phyloP scores from a whole-genome alignment of 2,329 filamentous ascomycete species.

The Epichloe elymi region DNA sequence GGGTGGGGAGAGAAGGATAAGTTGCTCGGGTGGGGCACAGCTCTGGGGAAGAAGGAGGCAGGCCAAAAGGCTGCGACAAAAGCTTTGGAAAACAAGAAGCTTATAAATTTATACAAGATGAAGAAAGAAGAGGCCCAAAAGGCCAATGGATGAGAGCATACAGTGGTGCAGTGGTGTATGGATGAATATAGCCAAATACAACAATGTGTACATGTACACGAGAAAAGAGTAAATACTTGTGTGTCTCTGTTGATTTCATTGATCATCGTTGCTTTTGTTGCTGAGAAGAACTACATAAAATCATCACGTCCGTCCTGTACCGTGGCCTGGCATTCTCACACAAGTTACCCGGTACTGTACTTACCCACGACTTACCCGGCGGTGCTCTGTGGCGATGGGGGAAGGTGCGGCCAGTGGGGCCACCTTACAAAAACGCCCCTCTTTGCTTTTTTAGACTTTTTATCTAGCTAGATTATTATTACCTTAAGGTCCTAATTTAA shows the following conservation, averaged over 20 bases:
- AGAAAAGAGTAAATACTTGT: neutral
- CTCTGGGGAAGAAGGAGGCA: conserved; percentile 55
- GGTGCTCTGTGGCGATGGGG: too few relatives aligned
- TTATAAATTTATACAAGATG: conserved; percentile 37
- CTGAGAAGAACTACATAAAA: neutral
- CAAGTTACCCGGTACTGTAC: too few relatives aligned
- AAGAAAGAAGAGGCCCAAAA: conserved; percentile 25
- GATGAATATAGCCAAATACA: neutral
- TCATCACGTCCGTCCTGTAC: neutral
- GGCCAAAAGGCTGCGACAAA: conserved; percentile 50
- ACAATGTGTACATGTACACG: neutral
- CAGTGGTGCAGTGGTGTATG: neutral
- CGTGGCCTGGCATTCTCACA: neutral
- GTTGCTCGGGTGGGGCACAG: conserved; percentile 50
- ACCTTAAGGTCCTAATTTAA: too few relatives aligned
- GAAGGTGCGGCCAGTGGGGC: too few relatives aligned
- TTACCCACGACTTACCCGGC: neutral
- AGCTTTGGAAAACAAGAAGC: conserved; percentile 52
- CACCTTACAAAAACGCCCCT: too few relatives aligned
- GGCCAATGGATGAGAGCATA: neutral
- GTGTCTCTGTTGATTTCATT: neutral
- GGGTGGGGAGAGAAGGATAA: conserved; percentile 55
- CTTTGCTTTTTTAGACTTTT: too few relatives aligned
- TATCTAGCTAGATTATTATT: too few relatives aligned
- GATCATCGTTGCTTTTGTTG: neutral